A percentile compares a stretch with the other conserved stretches of the same genome.
phyloP scores from a whole-genome alignment of 1,284 basidiomycete species.

The Macrocybe sp. region DNA sequence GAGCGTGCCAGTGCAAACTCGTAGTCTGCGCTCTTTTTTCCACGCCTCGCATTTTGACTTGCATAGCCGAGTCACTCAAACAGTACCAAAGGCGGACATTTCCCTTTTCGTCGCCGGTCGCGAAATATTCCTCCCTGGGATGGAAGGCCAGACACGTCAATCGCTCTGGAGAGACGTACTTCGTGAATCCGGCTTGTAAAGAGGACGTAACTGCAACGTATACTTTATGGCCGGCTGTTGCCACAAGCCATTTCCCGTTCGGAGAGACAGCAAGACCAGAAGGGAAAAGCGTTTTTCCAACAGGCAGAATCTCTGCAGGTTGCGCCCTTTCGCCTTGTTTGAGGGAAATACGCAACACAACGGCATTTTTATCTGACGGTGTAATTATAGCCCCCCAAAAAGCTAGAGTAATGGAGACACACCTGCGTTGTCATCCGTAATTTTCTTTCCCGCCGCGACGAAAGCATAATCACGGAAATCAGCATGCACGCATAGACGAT shows the following conservation, averaged over 20 bases:
- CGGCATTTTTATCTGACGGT: slow-evolving; percentile 42
- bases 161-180: slow-evolving; percentile 77
- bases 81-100: slow-evolving; percentile 93
- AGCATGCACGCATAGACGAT: slow-evolving; percentile 67
- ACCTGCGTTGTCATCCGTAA: slow-evolving; percentile 42
- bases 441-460: slow-evolving; percentile 55
- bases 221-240: slow-evolving; percentile 75
- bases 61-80: slow-evolving; percentile 53
- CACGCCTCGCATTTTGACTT: slow-evolving; percentile 47
- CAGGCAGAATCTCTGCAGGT: slow-evolving; percentile 44
- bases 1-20: slow-evolving; percentile 95
- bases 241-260: slow-evolving; percentile 81
- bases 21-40: slow-evolving; percentile 81
- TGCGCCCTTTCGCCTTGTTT: slow-evolving; percentile 42
- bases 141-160: slow-evolving; percentile 89
- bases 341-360: slow-evolving; percentile 57
- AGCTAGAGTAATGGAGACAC: slow-evolving; percentile 14
- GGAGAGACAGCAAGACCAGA: slow-evolving; percentile 69
- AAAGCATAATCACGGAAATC: slow-evolving; percentile 66
- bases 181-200: slow-evolving; percentile 69
- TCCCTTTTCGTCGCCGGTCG: slow-evolving; percentile 88
- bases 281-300: slow-evolving; percentile 69
- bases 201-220: slow-evolving; percentile 67
- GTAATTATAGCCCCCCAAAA: background rate
- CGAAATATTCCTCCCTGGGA: slow-evolving; percentile 89